phyloP scores from a whole-genome alignment of 1,139 yeast genomes.

The Suhomyces bribrorum region DNA sequence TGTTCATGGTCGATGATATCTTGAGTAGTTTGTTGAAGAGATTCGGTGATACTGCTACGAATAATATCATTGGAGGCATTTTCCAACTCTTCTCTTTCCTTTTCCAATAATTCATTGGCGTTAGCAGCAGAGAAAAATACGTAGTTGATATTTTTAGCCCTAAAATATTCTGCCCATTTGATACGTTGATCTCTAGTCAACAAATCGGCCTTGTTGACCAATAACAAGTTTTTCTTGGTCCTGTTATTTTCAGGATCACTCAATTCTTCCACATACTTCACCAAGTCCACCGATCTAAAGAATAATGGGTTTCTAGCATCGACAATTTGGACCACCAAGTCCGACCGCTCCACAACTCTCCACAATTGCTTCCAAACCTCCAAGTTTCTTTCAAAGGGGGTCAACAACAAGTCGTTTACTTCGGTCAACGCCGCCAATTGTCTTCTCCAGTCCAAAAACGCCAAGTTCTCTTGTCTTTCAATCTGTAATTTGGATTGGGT shows the following conservation, averaged over 20 bases:
- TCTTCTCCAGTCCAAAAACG: slow-evolving; percentile 93
- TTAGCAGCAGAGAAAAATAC: slow-evolving; percentile 92
- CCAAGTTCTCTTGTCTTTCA: slow-evolving; percentile 84
- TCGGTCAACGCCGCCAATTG: slow-evolving; percentile 84
- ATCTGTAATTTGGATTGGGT: slow-evolving; percentile 73
- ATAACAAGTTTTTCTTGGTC: slow-evolving; percentile 70
- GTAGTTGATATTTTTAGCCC: slow-evolving; percentile 65
- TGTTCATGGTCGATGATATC: slow-evolving; percentile 25
- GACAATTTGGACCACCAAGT: slow-evolving; percentile 92
- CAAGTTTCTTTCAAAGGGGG: slow-evolving; percentile 95
- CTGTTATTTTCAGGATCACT: slow-evolving; percentile 49
- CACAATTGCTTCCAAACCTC: slow-evolving; percentile 99
- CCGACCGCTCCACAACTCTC: slow-evolving; percentile 97
- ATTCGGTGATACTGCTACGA: slow-evolving; percentile 9
- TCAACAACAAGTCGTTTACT: slow-evolving; percentile 74
- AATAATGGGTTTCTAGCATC: slow-evolving; percentile 95
- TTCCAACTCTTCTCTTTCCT: slow-evolving; percentile 49
- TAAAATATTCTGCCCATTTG: slow-evolving; percentile 85
- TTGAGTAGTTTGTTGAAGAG: slow-evolving; percentile 16
- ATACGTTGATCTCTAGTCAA: slow-evolving; percentile 74
- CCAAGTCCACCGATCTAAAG: slow-evolving; percentile 89
- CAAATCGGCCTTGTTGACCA: slow-evolving; percentile 94
- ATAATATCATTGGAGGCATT: slow-evolving; percentile 21
- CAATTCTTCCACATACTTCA: slow-evolving; percentile 73
- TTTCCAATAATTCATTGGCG: slow-evolving; percentile 71